phyloP scores from a whole-genome alignment of 768 basidiomycete genomes.

The Suillus paluster region DNA sequence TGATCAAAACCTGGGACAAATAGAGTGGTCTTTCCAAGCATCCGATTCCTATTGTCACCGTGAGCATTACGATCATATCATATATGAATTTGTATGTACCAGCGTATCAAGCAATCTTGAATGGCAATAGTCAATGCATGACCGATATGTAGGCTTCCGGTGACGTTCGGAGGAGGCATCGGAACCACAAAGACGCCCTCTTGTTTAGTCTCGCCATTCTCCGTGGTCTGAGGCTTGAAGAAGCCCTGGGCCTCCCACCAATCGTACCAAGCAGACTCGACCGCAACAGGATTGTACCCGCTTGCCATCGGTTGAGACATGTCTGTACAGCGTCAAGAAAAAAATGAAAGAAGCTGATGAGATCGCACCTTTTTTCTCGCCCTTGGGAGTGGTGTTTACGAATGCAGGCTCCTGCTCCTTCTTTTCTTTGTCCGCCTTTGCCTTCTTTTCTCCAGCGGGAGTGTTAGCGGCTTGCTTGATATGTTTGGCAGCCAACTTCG shows the following conservation, averaged over 20 bases:
- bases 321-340: constrained; percentile 51
- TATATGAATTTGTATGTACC: constrained; percentile 51
- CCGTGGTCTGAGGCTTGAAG: constrained; percentile 75
- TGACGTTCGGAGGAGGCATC: constrained; percentile 95
- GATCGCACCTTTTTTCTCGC: constrained; percentile 88
- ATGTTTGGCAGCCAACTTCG: constrained; percentile 73
- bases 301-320: constrained; percentile 84
- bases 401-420: constrained; percentile 74
- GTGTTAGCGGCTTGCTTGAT: constrained; percentile 44
- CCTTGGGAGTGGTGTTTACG: constrained; percentile 87
- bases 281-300: constrained; percentile 95
- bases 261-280: constrained; percentile 96
- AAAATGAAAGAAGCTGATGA: neutral
- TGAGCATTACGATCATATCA: neutral
- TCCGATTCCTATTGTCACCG: constrained; percentile 74
- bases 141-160: constrained; percentile 93
- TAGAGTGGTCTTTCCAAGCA: constrained; percentile 89
- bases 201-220: constrained; percentile 60
- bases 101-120: constrained; percentile 88
- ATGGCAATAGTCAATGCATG: constrained; percentile 92
- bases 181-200: constrained; percentile 85
- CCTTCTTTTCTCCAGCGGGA: constrained; percentile 64
- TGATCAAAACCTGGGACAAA: constrained; percentile 97
- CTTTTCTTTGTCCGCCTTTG: constrained; percentile 74
- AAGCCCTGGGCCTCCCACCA: constrained; percentile 95